Evolutionary conservation across 192 early-diverging fungal species (phyloP).

Genomic region (Podochytrium sp.): DNA sequence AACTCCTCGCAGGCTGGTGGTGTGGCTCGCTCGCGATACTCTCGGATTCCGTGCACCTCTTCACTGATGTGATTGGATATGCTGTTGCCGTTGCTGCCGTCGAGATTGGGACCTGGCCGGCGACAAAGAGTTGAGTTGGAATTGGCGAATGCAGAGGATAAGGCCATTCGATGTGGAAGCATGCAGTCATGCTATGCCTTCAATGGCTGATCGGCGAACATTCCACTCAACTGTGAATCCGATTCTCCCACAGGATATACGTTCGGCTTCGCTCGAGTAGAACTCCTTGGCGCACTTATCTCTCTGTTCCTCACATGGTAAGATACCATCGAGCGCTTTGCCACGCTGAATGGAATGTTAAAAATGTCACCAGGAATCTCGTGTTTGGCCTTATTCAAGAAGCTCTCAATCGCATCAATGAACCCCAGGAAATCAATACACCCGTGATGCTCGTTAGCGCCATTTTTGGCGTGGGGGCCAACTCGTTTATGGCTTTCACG

Average conservation of each 20-base stretch:
- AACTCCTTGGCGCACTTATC: conserved; percentile 72
- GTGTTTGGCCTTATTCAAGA: conserved; percentile 58
- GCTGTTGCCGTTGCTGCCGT: conserved; percentile 13
- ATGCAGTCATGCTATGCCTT: too few species aligned
- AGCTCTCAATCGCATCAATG: conserved; percentile 61
- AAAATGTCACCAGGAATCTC: conserved; percentile 5
- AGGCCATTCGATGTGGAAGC: too few species aligned
- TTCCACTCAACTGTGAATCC: neutral
- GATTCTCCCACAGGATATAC: conserved; percentile 19
- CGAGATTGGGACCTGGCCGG: conserved; percentile 21
- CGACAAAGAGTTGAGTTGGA: conserved; percentile 2
- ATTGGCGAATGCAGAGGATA: neutral
- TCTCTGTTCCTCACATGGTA: conserved; percentile 76
- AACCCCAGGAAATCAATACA: conserved; percentile 67
- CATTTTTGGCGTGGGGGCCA: conserved; percentile 67
- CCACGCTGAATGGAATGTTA: neutral
- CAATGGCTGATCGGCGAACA: too few species aligned
- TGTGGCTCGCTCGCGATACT: conserved; percentile 78
- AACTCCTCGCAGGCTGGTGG: conserved; percentile 77
- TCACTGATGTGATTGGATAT: conserved; percentile 72
- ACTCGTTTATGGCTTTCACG: conserved; percentile 57
- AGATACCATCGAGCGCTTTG: conserved; percentile 32
- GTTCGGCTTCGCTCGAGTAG: conserved; percentile 75
- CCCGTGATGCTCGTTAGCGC: conserved; percentile 71
- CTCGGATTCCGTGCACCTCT: conserved; percentile 89